Percentiles rank a stretch among this genome's conserved stretches.
Evolutionary conservation across 371 early-diverging fungal species (phyloP).

Genomic region (Mucor circinelloides): DNA sequence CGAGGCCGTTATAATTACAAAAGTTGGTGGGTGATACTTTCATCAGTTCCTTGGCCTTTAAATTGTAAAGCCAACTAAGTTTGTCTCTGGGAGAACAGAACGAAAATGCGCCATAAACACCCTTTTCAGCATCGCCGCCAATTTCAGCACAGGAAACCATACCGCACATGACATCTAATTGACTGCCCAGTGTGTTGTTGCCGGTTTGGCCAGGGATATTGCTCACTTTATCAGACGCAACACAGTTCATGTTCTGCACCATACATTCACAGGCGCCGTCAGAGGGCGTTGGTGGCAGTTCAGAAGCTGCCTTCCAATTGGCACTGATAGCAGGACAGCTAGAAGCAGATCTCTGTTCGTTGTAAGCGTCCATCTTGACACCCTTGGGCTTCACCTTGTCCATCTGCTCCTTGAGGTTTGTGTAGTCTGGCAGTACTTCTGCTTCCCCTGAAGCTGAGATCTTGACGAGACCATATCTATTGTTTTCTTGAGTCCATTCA

Average conservation of each 20-base stretch:
- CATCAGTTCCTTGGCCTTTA: constrained; percentile 27
- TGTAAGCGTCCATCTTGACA: constrained; percentile 51
- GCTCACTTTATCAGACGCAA: constrained; percentile 49
- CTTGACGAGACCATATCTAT: constrained; percentile 77
- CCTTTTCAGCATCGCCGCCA: constrained; percentile 52
- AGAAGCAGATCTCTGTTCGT: constrained; percentile 30
- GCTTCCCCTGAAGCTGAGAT: constrained; percentile 39
- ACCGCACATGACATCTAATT: constrained; percentile 58
- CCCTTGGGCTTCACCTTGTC: constrained; percentile 46
- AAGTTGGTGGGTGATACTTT: constrained; percentile 15
- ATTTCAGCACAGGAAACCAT: constrained; percentile 58
- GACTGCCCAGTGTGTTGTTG: constrained; percentile 28
- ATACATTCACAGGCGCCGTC: constrained; percentile 70
- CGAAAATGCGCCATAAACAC: constrained; percentile 59
- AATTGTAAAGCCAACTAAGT: constrained; percentile 50
- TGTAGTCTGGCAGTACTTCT: constrained; percentile 50
- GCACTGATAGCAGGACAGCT: constrained; percentile 58
- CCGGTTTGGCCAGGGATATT: constrained; percentile 1
- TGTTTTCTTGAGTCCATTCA: constrained; percentile 80
- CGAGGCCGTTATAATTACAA: constrained; percentile 48
- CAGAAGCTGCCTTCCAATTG: constrained; percentile 62
- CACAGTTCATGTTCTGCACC: constrained; percentile 64
- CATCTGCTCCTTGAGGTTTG: constrained; percentile 45
- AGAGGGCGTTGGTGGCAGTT: constrained; percentile 74
- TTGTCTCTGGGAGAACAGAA: constrained; percentile 56